Conservation (phyloP, 192 early-diverging fungal species). For the Entrophospora sp. region DNA sequence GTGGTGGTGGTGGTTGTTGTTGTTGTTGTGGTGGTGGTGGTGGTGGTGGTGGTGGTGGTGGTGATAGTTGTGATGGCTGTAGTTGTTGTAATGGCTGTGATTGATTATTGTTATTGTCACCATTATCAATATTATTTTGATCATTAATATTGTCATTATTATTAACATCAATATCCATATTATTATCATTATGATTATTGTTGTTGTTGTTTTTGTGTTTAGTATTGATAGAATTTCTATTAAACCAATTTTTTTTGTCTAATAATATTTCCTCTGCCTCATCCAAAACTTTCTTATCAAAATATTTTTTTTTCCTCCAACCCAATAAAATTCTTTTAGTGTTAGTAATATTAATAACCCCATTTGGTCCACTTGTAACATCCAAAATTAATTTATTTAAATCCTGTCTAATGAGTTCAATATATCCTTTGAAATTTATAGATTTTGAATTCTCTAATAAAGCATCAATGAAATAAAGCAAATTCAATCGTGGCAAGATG, state of each 20-base stretch:
- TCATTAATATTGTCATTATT: too few relatives aligned
- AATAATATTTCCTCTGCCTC: neutral
- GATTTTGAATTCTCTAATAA: constrained; percentile 39
- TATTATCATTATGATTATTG: too few relatives aligned
- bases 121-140: too few relatives aligned
- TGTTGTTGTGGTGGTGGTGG: too few relatives aligned
- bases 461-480: constrained; percentile 51
- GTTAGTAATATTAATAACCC: constrained; percentile 44
- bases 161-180: too few relatives aligned
- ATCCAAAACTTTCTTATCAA: constrained; percentile 14
- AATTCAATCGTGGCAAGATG: constrained; percentile 42
- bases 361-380: constrained; percentile 34
- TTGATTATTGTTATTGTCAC: too few relatives aligned
- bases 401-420: constrained; percentile 37
- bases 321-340: constrained; percentile 35
- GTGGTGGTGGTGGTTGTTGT: too few relatives aligned
- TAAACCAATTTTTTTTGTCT: neutral
- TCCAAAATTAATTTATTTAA: constrained; percentile 33
- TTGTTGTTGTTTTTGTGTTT: too few relatives aligned
- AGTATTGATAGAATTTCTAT: neutral
- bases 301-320: constrained; percentile 29
- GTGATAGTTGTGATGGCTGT: too few relatives aligned
- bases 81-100: too few relatives aligned
- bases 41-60: too few relatives aligned
- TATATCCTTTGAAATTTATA: constrained; percentile 37